Base-by-base conservation (phyloP, 1,139 yeast genomes). In the Kazachstania sp. region DNA sequence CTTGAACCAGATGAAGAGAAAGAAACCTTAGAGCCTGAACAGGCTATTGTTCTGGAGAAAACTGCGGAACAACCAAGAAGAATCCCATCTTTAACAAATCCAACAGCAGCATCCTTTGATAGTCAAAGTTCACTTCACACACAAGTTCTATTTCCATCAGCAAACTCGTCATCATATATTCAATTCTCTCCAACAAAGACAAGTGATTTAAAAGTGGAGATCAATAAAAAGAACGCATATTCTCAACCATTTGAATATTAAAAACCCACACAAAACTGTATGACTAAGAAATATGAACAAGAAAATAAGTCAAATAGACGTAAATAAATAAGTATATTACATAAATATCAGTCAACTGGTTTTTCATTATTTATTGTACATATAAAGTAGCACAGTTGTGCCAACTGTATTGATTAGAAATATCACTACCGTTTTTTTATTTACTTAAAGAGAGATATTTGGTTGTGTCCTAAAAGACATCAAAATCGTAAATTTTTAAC, bases 221-320 rank as follows among this genome's bases (percentile, higher is more conserved):
- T 60, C 13, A 58, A 55, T 29, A 54, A 56, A 13, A 60, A 55
- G 43, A 57, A 58, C 45, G 64, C 60, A n/a, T 59, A 58, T 41
- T 58, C 65, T 7, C 64, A 61, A 50, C 65, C 65, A 4, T 61
- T 61, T 23, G 46, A 31, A 31, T 51, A 45, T 20, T 43, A 37
- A 39, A 20, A 32, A 13, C n/a, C 12, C 20, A 15, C 8, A 23
- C 8, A 23, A 23, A 23, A 23, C 5, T 23, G 9, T 23, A 9
- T 23, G 6, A 23, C 28, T 23, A 23, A 2, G 8, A 23, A 23
- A 23, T 7, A 23, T 9, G 8, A 9, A 7, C 4, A 23, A 3
- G 3, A 4, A 23, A 31, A 31, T 31, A 5, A 31, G 34, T 31
- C n/a, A 31, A 31, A 31, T 31, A 31, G n/a, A 32, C 11, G n/a